phyloP scores from a whole-genome alignment of 1,139 yeast species.

The Kurtzmaniella quercitrusa region DNA sequence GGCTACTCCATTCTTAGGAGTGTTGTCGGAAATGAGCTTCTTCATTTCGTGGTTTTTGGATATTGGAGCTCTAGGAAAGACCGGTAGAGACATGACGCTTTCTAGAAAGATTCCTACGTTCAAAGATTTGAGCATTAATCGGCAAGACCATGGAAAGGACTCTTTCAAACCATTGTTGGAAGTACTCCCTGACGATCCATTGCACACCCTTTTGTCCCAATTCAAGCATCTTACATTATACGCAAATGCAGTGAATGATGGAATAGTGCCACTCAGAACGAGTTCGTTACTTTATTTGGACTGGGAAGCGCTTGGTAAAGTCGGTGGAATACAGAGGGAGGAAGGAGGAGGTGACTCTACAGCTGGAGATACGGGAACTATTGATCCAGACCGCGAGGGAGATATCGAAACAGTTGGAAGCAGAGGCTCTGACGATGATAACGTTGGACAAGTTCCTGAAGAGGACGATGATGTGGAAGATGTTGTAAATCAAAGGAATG shows the following conservation, averaged over 20 bases:
- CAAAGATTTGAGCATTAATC: constrained; percentile 8
- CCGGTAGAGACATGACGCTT: constrained; percentile 82
- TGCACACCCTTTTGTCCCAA: constrained; percentile 56
- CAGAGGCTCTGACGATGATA: constrained; percentile 1
- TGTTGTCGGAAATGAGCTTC: constrained; percentile 78
- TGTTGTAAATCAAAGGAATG: constrained; percentile 3
- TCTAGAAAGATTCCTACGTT: constrained; percentile 22
- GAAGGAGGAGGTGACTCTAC: constrained; percentile 6
- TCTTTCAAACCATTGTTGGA: constrained; percentile 59
- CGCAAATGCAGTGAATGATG: constrained; percentile 84
- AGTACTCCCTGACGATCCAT: constrained; percentile 73
- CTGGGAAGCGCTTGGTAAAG: constrained; percentile 40
- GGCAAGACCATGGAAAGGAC: constrained; percentile 12
- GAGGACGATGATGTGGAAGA: constrained; percentile 8
- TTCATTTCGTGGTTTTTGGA: constrained; percentile 79
- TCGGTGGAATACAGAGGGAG: constrained; percentile 19
- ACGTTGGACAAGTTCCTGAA: constrained; percentile 12
- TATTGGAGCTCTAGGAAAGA: constrained; percentile 84
- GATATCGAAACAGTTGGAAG: constrained; percentile 4
- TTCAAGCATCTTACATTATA: constrained; percentile 71
- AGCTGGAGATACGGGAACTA: constrained; percentile 1
- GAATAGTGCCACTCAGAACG: constrained; percentile 81
- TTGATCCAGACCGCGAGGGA: neutral
- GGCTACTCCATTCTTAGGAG: constrained; percentile 87
- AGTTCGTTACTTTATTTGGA: constrained; percentile 50